Base-by-base conservation (phyloP, 345 rosid species). In the Tarenaya hassleriana region DNA sequence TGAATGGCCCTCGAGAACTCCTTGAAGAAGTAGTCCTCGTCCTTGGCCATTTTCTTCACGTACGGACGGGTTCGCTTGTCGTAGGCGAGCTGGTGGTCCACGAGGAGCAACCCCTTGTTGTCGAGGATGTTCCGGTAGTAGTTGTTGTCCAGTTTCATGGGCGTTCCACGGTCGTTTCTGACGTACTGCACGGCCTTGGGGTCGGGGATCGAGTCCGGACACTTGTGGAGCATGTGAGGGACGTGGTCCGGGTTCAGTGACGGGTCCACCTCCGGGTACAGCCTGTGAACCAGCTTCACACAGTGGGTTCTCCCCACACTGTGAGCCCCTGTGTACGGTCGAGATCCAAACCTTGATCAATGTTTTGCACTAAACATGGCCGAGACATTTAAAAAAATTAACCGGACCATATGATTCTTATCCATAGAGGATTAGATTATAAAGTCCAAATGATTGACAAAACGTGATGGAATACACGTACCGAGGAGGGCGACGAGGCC, bases 301-400 rank as follows among this genome's bases (percentile, higher is more conserved):
- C 96, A 84, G 67, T 91, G 98, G 32, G 98, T 91, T 76, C 96
- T 75, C 11, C 96, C 98, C 7, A 91, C 96, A 55, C 96, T 91
- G 75, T 91, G 96, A 52, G 96, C 64, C 18, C 98, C 94, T 86
- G 71, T 50, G 10, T 33, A 33, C n/a, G 1, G n/a, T 39, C 8
- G 42, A 50, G 50, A 15, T 15, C 21, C 47, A 5, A 24, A 15
- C 7, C 31, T 16, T 21, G 33, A 61, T 16, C 46, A 41, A 39
- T 27, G 19, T 19, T 57, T 38, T 52, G 6, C 13, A 35, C 52
- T n/a, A 43, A 47, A 38, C 29, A 31, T 51, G 43, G 4, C 20
- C 27, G n/a, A n/a, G n/a, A n/a, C n/a, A n/a, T n/a, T n/a, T n/a
- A n/a, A n/a, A n/a, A n/a, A n/a, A n/a, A n/a, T n/a, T n/a, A n/a